Evolutionary conservation across 805 yeast genomes (phyloP).

Genomic region (Ascoidea asiatica): DNA sequence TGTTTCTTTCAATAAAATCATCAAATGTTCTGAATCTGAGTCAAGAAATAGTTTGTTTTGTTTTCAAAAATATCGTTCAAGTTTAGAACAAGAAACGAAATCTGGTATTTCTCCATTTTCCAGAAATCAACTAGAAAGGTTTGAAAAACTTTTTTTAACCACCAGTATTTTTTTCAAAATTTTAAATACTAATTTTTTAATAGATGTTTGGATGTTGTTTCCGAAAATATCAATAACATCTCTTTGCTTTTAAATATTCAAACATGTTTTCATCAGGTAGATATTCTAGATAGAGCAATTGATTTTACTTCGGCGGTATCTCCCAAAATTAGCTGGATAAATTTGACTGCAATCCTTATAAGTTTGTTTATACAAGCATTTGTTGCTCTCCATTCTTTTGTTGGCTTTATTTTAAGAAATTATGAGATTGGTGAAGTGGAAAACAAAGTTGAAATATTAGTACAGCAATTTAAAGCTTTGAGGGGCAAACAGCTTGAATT

Average conservation of each 20-base stretch:
- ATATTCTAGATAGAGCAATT: neutral
- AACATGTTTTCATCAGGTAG: neutral
- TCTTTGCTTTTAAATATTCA: neutral
- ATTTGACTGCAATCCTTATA: neutral
- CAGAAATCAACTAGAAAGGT: neutral
- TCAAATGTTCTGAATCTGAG: neutral
- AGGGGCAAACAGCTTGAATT: neutral
- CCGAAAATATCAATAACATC: neutral
- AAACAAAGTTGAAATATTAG: too few relatives aligned
- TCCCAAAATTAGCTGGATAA: neutral
- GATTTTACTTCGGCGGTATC: neutral
- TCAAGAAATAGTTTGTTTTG: neutral
- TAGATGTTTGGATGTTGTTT: neutral
- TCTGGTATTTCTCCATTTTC: neutral
- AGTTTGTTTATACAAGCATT: neutral
- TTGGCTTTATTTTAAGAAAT: neutral
- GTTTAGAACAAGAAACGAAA: neutral
- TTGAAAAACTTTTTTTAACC: constrained; percentile 1
- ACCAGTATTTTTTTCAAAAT: neutral
- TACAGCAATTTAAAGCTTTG: neutral
- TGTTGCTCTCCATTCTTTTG: neutral
- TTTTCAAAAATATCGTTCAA: neutral
- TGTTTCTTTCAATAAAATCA: neutral
- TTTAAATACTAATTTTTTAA: neutral
- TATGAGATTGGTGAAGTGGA: neutral